These are phyloP conservation scores for Capsella bursapastoris DNA, from an alignment of 345 rosid species.

Conservation along the genomic window DNA sequence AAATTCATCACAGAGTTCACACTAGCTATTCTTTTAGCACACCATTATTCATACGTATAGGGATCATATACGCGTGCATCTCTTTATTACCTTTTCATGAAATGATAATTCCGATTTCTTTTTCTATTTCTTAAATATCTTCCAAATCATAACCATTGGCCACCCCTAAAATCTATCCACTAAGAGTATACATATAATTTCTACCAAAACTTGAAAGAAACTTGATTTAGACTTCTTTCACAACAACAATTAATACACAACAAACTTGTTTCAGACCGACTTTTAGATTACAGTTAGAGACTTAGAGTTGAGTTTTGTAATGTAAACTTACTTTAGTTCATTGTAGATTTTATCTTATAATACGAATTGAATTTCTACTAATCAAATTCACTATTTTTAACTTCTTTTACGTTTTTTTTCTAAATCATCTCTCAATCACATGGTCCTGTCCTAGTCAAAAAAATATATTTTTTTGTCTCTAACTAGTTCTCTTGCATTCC, in stretches of 20 bases:
- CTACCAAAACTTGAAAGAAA: neutral
- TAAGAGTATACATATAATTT: too few relatives aligned
- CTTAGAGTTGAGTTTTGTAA: too few relatives aligned
- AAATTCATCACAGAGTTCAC: too few relatives aligned
- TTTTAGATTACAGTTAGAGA: too few relatives aligned
- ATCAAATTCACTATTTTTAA: too few relatives aligned
- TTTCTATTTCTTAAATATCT: neutral
- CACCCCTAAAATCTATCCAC: neutral
- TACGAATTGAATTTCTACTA: too few relatives aligned
- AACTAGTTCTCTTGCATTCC: neutral
- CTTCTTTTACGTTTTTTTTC: neutral
- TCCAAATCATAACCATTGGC: neutral
- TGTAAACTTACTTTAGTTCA: too few relatives aligned
- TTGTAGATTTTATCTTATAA: too few relatives aligned
- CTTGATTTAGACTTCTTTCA: neutral
- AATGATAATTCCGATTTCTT: neutral
- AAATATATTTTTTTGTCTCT: neutral
- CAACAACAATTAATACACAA: too few relatives aligned
- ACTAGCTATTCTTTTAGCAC: neutral
- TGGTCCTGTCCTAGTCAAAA: neutral
- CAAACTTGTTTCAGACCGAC: too few relatives aligned
- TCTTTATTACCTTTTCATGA: neutral
- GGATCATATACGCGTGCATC: conserved; percentile 27
- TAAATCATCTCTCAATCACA: neutral
- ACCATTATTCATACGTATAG: conserved; percentile 11